Percentiles rank a stretch among this genome's conserved stretches.
Evolutionary conservation across 176 grass and related monocot genomes (phyloP).

Genomic region (Puya raimondii): DNA sequence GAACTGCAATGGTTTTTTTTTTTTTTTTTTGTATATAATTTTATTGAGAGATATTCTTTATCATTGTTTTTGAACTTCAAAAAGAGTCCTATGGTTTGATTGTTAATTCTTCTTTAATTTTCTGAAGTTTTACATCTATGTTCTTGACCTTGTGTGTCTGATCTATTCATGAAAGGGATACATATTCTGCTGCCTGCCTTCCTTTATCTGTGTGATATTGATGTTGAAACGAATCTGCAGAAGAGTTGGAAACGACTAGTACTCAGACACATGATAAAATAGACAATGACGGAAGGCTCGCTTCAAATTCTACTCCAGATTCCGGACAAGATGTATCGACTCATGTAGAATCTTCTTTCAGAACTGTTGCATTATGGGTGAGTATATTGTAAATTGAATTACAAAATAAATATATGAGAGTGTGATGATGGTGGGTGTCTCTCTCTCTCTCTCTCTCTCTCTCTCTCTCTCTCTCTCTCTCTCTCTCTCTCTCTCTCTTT

Average conservation of each 20-base stretch:
- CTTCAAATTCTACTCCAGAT: constrained; percentile 8
- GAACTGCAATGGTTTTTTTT: neutral
- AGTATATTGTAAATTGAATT: constrained; percentile 1
- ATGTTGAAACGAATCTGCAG: constrained; percentile 22
- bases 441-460: neutral
- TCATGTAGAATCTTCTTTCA: constrained; percentile 28
- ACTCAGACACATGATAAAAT: constrained; percentile 21
- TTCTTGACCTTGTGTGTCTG: neutral
- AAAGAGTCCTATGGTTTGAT: neutral
- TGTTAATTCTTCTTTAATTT: neutral
- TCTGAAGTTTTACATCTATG: neutral
- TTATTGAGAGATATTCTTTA: no score
- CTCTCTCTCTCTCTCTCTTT: no score
- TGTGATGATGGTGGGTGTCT: neutral
- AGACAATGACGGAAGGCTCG: constrained; percentile 16
- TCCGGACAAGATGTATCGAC: constrained; percentile 7
- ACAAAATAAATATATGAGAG: neutral
- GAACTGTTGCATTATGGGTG: constrained; percentile 44
- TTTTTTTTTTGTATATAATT: neutral
- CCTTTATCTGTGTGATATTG: neutral
- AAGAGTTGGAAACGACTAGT: constrained; percentile 11
- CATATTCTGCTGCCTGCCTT: neutral
- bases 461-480: neutral
- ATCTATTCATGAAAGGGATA: neutral
- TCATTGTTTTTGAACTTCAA: neutral